Evolutionary conservation across 352 stramenopile species (phyloP).

Genomic region (Phytophthora fragariae): DNA sequence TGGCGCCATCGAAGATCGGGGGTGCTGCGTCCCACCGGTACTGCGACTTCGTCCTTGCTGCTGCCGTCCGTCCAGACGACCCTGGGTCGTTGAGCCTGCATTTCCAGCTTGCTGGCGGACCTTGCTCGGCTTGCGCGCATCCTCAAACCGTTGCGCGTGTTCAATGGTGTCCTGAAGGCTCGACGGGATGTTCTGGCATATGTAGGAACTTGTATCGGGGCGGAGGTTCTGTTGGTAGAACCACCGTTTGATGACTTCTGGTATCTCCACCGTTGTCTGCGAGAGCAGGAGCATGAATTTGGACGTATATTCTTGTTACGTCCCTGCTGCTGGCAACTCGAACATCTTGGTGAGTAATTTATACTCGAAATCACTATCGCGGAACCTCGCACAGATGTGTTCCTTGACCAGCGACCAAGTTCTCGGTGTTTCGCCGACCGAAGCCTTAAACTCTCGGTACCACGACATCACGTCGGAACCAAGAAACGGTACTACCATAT

Average conservation of each 20-base stretch:
- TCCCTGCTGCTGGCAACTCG: not conserved
- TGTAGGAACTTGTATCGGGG: conserved; percentile 2
- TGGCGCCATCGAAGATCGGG: not conserved
- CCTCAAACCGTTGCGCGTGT: conserved; percentile 8
- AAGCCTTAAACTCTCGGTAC: conserved; percentile 22
- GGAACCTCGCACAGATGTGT: not conserved
- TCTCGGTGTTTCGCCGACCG: not conserved
- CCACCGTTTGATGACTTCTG: not conserved
- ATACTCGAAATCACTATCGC: not conserved
- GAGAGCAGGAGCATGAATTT: conserved; percentile 9
- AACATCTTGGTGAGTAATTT: not conserved
- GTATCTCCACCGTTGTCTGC: not conserved
- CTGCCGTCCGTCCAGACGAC: not conserved
- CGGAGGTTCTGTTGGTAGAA: conserved; percentile 16
- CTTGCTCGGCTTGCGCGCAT: not conserved
- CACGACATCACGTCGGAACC: conserved; percentile 26
- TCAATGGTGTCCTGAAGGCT: conserved; percentile 8
- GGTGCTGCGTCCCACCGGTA: not conserved
- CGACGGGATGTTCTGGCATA: conserved; percentile 1
- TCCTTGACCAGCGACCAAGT: conserved; percentile 21
- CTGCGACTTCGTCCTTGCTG: not conserved
- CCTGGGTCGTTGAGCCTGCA: not conserved
- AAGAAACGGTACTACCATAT: conserved; percentile 19
- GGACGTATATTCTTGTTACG: conserved; percentile 4
- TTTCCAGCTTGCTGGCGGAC: too few relatives aligned